Conservation (phyloP, 2,329 filamentous ascomycete genomes). For the Lasiodiplodia theobromae region DNA sequence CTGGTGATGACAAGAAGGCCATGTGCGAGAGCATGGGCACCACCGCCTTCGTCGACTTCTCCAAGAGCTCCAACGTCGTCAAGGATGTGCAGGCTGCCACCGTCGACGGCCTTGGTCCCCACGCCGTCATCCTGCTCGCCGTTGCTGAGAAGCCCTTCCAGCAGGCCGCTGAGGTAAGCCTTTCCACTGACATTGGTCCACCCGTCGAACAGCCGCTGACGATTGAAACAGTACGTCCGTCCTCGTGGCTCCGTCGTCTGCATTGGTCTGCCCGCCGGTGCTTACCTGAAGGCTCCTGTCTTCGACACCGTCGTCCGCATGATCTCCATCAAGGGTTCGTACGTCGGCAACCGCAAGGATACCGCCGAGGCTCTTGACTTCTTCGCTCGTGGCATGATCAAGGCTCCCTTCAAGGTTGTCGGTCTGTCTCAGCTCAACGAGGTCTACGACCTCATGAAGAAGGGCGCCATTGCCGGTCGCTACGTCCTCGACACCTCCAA, state of each 20-base stretch:
- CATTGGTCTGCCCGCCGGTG: constrained; percentile 85
- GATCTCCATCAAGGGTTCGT: constrained; percentile 90
- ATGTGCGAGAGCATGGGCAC: constrained; percentile 74
- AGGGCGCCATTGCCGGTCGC: constrained; percentile 76
- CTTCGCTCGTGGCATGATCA: constrained; percentile 82
- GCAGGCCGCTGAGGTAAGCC: constrained; percentile 72
- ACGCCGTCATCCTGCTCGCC: constrained; percentile 86
- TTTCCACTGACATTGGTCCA: constrained; percentile 1
- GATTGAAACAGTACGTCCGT: constrained; percentile 71
- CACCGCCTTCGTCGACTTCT: constrained; percentile 79
- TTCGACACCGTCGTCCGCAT: constrained; percentile 90
- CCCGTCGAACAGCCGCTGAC: constrained; percentile 36
- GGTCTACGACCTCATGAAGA: constrained; percentile 75
- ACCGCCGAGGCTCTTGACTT: constrained; percentile 90
- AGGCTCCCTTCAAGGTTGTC: constrained; percentile 84
- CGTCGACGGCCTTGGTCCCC: constrained; percentile 80
- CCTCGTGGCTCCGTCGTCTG: constrained; percentile 83
- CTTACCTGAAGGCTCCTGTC: constrained; percentile 81
- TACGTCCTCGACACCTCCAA: constrained; percentile 75
- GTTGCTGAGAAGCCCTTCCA: constrained; percentile 93
- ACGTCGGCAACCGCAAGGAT: constrained; percentile 92
- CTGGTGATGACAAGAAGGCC: constrained; percentile 78
- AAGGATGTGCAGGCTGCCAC: constrained; percentile 84
- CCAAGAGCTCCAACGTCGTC: constrained; percentile 76
- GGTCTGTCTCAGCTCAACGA: constrained; percentile 80